Evolutionary conservation across 495 filamentous ascomycete genomes (phyloP).

Genomic region (Talaromyces adpressus): DNA sequence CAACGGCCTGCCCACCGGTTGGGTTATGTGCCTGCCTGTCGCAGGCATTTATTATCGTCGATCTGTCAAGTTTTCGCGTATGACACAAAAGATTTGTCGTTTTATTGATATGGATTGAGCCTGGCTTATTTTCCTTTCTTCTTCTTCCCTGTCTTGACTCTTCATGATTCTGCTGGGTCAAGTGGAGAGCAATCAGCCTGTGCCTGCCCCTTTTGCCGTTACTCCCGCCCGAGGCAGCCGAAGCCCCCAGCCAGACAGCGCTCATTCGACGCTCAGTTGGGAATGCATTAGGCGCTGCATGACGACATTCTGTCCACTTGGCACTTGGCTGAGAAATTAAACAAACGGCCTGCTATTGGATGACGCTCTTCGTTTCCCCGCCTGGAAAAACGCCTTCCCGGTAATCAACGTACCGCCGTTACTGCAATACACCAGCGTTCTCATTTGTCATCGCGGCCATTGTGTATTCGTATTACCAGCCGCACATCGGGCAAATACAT

Average conservation of each 20-base stretch:
- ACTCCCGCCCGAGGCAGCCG: not conserved
- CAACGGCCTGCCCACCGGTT: not conserved
- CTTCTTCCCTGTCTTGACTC: not conserved
- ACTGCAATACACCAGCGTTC: not conserved
- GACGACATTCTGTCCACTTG: not conserved
- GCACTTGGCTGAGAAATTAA: not conserved
- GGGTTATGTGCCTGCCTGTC: slow-evolving; percentile 2
- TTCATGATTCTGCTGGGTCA: not conserved
- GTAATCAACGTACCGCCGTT: not conserved
- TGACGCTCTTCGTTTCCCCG: not conserved
- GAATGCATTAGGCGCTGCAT: not conserved
- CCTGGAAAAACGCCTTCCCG: not conserved
- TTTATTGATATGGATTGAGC: not conserved
- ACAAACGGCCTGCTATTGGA: not conserved
- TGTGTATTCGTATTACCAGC: not conserved
- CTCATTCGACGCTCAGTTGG: not conserved
- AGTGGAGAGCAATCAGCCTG: not conserved
- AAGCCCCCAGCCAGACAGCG: not conserved
- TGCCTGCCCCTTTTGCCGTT: not conserved
- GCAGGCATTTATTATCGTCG: not conserved
- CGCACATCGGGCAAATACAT: not conserved
- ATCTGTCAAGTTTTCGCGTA: not conserved
- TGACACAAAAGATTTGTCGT: not conserved
- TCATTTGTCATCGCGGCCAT: not conserved
- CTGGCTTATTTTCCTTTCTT: not conserved